Percentiles rank a stretch among this genome's conserved stretches.
phyloP scores from a whole-genome alignment of 1,139 yeast genomes.

The Zygosaccharomyces sapae region DNA sequence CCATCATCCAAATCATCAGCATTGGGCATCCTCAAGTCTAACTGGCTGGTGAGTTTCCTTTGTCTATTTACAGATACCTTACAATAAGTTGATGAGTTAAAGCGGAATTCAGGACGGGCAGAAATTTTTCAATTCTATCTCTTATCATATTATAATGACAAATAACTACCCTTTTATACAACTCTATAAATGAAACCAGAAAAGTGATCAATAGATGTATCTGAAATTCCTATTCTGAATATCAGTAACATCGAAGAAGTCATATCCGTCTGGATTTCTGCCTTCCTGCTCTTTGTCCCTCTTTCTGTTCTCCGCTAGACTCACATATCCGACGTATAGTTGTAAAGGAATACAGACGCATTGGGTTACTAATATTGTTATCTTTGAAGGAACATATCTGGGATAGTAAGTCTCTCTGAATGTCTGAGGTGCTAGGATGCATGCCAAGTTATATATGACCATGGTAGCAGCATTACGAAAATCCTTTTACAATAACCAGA shows the following conservation, averaged over 20 bases:
- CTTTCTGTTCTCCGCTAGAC: slow-evolving; percentile 41
- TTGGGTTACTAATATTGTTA: slow-evolving; percentile 45
- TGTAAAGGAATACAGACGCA: slow-evolving; percentile 39
- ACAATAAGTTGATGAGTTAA: slow-evolving; percentile 7
- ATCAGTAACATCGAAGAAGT: slow-evolving; percentile 65
- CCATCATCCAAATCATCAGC: slow-evolving; percentile 38
- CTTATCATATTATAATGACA: no score
- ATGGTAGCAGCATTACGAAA: slow-evolving; percentile 57
- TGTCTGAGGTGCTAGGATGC: slow-evolving; percentile 67
- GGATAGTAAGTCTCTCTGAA: slow-evolving; percentile 55
- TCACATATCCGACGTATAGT: slow-evolving; percentile 38
- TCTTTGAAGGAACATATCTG: slow-evolving; percentile 46
- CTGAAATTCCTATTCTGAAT: slow-evolving; percentile 61
- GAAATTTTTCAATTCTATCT: slow-evolving; percentile 5
- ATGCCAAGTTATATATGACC: slow-evolving; percentile 64
- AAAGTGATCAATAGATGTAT: slow-evolving; percentile 37
- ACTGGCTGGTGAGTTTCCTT: background rate
- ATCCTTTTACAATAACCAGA: slow-evolving; percentile 70
- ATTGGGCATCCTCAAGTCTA: slow-evolving; percentile 22
- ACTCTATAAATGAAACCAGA: slow-evolving; percentile 11
- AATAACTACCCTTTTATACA: background rate
- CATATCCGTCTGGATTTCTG: slow-evolving; percentile 35
- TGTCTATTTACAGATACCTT: background rate
- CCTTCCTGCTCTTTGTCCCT: slow-evolving; percentile 40
- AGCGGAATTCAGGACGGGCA: no score